phyloP scores from a whole-genome alignment of 1,284 basidiomycete genomes.

The Marasmius fiardii region DNA sequence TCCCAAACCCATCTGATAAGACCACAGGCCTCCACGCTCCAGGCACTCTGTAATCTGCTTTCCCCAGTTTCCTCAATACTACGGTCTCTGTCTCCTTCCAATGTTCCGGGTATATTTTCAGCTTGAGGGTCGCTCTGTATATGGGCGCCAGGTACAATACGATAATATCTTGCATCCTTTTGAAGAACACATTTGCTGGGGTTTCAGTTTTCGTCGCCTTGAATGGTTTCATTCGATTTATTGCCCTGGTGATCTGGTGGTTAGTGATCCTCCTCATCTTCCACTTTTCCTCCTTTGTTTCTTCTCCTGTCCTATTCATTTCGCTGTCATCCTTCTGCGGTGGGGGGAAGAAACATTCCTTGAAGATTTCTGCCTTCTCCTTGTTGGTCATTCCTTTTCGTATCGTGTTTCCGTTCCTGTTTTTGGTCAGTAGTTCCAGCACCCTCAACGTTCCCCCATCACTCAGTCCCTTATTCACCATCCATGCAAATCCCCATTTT shows the following conservation, averaged over 20 bases:
- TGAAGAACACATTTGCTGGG: slow-evolving; percentile 29
- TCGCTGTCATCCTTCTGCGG: no score
- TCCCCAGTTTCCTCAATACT: no score
- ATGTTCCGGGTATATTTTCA: no score
- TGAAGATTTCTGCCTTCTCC: slow-evolving; percentile 39
- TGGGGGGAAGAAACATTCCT: slow-evolving; percentile 31
- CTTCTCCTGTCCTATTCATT: no score
- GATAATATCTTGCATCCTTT: slow-evolving; percentile 18
- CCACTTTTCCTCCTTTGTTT: no score
- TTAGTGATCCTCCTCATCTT: slow-evolving; percentile 4
- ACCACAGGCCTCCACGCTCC: slow-evolving; percentile 29
- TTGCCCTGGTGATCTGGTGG: slow-evolving; percentile 15
- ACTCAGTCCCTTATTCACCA: slow-evolving; percentile 18
- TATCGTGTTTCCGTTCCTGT: slow-evolving; percentile 5
- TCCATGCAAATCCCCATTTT: slow-evolving; percentile 26
- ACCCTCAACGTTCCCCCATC: slow-evolving; percentile 25
- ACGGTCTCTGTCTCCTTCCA: no score
- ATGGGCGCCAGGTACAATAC: slow-evolving; percentile 20
- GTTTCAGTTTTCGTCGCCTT: slow-evolving; percentile 27
- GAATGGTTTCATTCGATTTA: slow-evolving; percentile 20
- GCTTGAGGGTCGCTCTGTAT: slow-evolving; percentile 6
- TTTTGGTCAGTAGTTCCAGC: slow-evolving; percentile 20
- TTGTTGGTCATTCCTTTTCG: slow-evolving; percentile 28
- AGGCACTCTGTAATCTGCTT: slow-evolving; percentile 20
- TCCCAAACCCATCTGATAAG: slow-evolving; percentile 22